A percentile compares a stretch with the other conserved stretches of the same genome.
Evolutionary conservation across 176 grass and related monocot genomes (phyloP).

Genomic region (Canna indica): DNA sequence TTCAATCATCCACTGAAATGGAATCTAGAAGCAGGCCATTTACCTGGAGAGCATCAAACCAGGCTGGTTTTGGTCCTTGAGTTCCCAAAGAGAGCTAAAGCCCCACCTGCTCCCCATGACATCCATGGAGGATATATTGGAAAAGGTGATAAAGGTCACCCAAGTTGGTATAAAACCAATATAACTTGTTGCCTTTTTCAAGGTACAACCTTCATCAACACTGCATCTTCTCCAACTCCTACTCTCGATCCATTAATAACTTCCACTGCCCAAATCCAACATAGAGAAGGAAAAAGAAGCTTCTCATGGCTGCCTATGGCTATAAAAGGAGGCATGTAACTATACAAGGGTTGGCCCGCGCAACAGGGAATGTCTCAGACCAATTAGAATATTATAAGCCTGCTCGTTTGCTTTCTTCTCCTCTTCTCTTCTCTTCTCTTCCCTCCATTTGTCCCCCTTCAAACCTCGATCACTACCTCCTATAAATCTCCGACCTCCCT

Average conservation of each 20-base stretch:
- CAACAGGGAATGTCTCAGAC: not conserved
- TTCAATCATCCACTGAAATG: too few species aligned
- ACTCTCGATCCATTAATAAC: not conserved
- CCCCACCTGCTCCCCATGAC: not conserved
- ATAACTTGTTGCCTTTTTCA: not conserved
- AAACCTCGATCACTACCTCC: not conserved
- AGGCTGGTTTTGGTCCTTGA: not conserved
- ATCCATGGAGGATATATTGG: too few species aligned
- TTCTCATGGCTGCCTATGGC: not conserved
- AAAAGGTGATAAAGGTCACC: not conserved
- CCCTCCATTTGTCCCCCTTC: slow-evolving; percentile 2
- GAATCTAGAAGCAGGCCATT: not conserved
- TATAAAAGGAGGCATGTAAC: not conserved
- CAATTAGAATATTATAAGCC: not conserved
- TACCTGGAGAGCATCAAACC: not conserved
- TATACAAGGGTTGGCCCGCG: too few species aligned
- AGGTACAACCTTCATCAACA: not conserved
- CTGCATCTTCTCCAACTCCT: not conserved
- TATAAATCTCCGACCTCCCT: not conserved
- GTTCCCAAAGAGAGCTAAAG: not conserved
- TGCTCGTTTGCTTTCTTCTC: not conserved
- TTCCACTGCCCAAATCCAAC: not conserved
- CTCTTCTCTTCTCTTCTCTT: not conserved
- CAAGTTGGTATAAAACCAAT: not conserved
- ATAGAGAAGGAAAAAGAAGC: not conserved